Conservation (phyloP, 2,329 filamentous ascomycete species). For the Diaporthe australafricana region DNA sequence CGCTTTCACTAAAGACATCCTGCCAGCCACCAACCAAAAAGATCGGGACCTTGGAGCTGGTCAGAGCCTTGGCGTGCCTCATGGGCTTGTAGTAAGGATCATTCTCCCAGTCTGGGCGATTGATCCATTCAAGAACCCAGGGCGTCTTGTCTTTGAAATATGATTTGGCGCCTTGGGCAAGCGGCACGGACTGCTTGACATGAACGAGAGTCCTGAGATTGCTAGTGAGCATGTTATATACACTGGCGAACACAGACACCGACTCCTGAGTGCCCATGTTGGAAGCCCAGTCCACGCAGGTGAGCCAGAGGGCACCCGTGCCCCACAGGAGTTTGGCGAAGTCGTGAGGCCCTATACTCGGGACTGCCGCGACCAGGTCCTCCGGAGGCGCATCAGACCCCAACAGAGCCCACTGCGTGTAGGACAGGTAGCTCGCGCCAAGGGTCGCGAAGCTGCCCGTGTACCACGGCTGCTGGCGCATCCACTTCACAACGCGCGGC, state of each 20-base stretch:
- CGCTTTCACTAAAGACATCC: conserved; percentile 18
- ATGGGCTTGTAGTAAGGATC: conserved; percentile 29
- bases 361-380: conserved; percentile 36
- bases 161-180: conserved; percentile 22
- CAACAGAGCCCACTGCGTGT: conserved; percentile 40
- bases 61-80: conserved; percentile 14
- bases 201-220: not conserved
- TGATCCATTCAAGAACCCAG: conserved; percentile 30
- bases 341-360: conserved; percentile 34
- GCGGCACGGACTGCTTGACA: conserved; percentile 27
- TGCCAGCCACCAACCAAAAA: conserved; percentile 33
- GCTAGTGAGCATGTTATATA: not conserved
- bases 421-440: conserved; percentile 39
- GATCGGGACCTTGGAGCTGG: conserved; percentile 15
- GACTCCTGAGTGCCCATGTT: not conserved
- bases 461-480: conserved; percentile 41
- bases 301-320: conserved; percentile 35
- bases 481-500: conserved; percentile 39
- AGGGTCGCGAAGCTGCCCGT: conserved; percentile 40
- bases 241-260: not conserved
- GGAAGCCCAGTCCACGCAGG: conserved; percentile 25
- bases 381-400: conserved; percentile 33
- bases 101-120: not conserved
- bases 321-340: conserved; percentile 36
- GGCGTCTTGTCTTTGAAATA: conserved; percentile 15